Base-by-base conservation (phyloP, 1,139 yeast species). In the Kurtzmaniella quercitrusa region DNA sequence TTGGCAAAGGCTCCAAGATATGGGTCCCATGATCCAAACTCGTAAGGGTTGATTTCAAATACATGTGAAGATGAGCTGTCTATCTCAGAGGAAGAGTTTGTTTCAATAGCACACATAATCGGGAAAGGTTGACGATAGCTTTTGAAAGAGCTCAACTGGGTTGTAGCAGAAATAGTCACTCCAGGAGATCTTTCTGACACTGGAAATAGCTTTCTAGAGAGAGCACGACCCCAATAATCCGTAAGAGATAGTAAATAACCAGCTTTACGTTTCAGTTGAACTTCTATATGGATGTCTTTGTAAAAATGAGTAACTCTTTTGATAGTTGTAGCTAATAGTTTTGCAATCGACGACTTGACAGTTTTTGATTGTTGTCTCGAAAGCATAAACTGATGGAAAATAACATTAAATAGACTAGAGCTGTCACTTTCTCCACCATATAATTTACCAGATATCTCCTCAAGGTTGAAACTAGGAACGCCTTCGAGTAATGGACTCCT, bases 11-110 rank as follows among this genome's bases (percentile, higher is more conserved):
- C 70, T 44, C 72, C 65, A 39, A 78, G 59, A 29, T 65, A 62
- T 5, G 68, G 54, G 47, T 81, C 82, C 84, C 87, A 84, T 0
- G 85, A 79, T 1, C 90, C 90, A 65, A 82, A 80, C 51, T 83
- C 90, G 53, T 59, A 80, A 0, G 90, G 89, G 15, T 75, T 80
- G 44, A 83, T 72, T 57, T 84, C 90, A 38, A 70, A 59, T 10
- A 66, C 46, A 41, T 68, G 71, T 1, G 75, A 67, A 25, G 54
- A 51, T 12, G 44, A 29, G 43, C 64, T 60, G 3, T 59, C 51
- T 11, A 36, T 36, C 16, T 18, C 27, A 11, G n/a, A 2, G 14
- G 23, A 19, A n/a, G 23, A 19, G 16, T 21, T 36, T 25, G 62
- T 59, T 39, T 69, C 73, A 23, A 69, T 57, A 0, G 77, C 58